phyloP scores from a whole-genome alignment of 139 green algal species.

The Micractinium conductrix region DNA sequence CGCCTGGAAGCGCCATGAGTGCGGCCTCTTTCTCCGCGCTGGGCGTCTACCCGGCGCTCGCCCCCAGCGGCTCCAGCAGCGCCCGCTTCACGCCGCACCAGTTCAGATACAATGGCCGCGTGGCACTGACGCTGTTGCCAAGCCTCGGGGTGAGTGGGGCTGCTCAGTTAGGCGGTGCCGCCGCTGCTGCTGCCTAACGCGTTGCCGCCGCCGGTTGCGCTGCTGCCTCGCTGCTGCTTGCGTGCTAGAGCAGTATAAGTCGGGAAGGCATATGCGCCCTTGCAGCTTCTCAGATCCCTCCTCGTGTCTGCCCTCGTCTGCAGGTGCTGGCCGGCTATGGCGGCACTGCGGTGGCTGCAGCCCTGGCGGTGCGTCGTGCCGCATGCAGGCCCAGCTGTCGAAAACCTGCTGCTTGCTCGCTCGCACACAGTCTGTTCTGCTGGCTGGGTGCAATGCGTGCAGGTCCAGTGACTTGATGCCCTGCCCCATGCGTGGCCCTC shows the following conservation, averaged over 20 bases:
- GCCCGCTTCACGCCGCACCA: constrained; percentile 55
- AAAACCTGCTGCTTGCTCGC: background rate
- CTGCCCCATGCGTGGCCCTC: too few species aligned
- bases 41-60: too few species aligned
- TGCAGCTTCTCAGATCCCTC: too few species aligned
- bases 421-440: background rate
- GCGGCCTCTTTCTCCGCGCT: too few species aligned
- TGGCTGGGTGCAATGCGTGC: too few species aligned
- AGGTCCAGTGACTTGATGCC: too few species aligned
- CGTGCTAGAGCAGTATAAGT: background rate
- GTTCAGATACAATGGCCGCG: constrained; percentile 81
- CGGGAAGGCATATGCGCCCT: background rate
- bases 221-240: background rate
- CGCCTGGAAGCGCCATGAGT: too few species aligned
- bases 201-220: background rate
- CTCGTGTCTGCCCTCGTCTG: background rate
- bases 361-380: constrained; percentile 58
- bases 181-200: background rate
- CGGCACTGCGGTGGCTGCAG: constrained; percentile 65
- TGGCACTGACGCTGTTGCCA: constrained; percentile 80
- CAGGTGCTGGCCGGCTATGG: constrained; percentile 74
- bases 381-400: background rate
- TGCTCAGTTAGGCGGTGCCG: background rate
- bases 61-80: too few species aligned
- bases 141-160: constrained; percentile 51